Evolutionary conservation across 768 basidiomycete species (phyloP), one percentile per base, ranked within the genome.

Genomic region (Brasilioporus rufonigricans): DNA sequence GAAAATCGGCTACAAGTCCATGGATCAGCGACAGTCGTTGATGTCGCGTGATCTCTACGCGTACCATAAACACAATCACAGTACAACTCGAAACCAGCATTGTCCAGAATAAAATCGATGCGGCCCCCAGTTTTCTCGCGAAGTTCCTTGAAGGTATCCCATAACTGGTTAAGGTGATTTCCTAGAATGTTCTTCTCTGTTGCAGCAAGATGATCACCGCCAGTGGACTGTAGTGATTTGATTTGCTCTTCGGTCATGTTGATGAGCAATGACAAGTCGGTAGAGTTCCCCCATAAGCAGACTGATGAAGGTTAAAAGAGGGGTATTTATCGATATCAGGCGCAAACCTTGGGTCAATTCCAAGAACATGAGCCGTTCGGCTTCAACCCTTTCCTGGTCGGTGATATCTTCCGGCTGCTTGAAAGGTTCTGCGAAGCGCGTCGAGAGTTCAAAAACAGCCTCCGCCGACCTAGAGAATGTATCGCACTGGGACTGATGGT

Each of bases 181-280:
- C 93, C 94, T 29, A 97, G 78, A 59, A 97, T 97, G 62, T 97
- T 97, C 75, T 95, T 94, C 74, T 96, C 93, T 2, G 95, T 94
- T 2, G 93, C 91, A 3, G 94, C 94, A 43, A 98, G 85, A 57
- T 92, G 85, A 44, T 93, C 95, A n/a, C 93, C 93, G 12, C 94
- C 95, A 18, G 94, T 96, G 14, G 93, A 94, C 68, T 98, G 95
- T n/a, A 97, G 79, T 44, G 87, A 83, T 70, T 93, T 94, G 74
- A 98, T 97, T 70, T 97, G 94, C 29, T 97, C 94, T 72, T 98
- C 95, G 8, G 90, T 90, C 94, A 97, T 96, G 74, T 98, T 92
- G 71, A 97, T 98, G 55, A 97, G 79, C 35, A 98, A 80, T 3
- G 93, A 96, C 47, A 97, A 78, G 72, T 97, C 95, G 47, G 95